These are phyloP conservation scores for Eutrema heterophyllum DNA, from an alignment of 345 rosid genomes.

Conservation along the genomic window DNA sequence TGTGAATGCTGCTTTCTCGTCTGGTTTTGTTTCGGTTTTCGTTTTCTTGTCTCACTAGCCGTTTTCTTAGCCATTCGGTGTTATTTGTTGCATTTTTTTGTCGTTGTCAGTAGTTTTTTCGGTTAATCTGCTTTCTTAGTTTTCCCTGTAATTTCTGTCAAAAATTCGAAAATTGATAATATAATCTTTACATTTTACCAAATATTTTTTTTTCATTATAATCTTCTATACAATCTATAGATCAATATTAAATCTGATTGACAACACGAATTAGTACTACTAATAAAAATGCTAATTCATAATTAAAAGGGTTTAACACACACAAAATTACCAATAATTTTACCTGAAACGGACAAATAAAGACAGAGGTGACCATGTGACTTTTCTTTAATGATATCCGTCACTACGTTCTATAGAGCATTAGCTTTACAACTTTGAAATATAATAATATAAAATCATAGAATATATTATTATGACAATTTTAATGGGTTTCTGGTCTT, in stretches of 20 bases:
- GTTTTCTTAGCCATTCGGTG: no score
- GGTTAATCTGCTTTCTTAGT: no score
- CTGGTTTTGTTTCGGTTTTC: no score
- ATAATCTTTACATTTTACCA: no score
- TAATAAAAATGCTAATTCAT: background rate
- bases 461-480: constrained; percentile 1
- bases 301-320: background rate
- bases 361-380: constrained; percentile 10
- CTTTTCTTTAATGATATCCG: constrained; percentile 21
- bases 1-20: no score
- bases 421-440: constrained; percentile 12
- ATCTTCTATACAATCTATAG: background rate
- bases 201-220: no score
- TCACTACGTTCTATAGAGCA: constrained; percentile 24
- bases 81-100: no score
- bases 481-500: background rate
- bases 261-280: background rate
- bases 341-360: constrained; percentile 14
- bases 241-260: background rate
- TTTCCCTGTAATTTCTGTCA: no score
- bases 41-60: no score
- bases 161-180: no score
- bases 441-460: background rate
- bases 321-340: background rate
- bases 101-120: no score